Evolutionary conservation across 2,329 filamentous ascomycete genomes (phyloP).

Genomic region (Fusarium transvaalense): DNA sequence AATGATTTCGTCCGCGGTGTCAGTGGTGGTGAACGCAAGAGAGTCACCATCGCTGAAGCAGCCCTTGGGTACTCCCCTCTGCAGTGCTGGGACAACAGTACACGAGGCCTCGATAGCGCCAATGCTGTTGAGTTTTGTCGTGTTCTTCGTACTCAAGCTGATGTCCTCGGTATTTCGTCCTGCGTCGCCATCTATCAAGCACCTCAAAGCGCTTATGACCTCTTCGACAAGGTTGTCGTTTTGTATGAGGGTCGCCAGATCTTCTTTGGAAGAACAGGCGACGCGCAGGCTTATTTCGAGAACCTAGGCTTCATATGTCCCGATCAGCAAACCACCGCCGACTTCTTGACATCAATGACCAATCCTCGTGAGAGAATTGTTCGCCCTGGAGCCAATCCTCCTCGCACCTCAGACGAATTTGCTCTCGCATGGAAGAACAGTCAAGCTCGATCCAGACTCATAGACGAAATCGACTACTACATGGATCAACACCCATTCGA

Average conservation of each 20-base stretch:
- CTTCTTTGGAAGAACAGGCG: slow-evolving; percentile 52
- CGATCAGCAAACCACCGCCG: slow-evolving; percentile 71
- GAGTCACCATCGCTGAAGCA: slow-evolving; percentile 55
- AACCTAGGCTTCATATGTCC: slow-evolving; percentile 67
- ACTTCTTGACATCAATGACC: slow-evolving; percentile 72
- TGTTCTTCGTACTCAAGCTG: slow-evolving; percentile 69
- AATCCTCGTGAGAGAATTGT: slow-evolving; percentile 51
- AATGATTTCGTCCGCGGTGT: slow-evolving; percentile 74
- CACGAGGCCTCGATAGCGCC: slow-evolving; percentile 72
- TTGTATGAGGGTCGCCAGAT: slow-evolving; percentile 77
- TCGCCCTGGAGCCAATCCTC: slow-evolving; percentile 50
- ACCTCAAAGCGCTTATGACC: slow-evolving; percentile 52
- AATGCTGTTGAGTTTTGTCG: slow-evolving; percentile 76
- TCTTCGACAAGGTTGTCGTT: slow-evolving; percentile 77
- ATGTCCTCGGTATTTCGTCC: slow-evolving; percentile 69
- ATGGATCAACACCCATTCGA: slow-evolving; percentile 40
- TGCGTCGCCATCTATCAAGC: slow-evolving; percentile 75
- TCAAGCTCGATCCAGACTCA: slow-evolving; percentile 40
- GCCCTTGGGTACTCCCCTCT: slow-evolving; percentile 56
- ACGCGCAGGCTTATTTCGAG: slow-evolving; percentile 47
- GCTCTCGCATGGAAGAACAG: slow-evolving; percentile 50
- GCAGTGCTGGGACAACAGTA: slow-evolving; percentile 80
- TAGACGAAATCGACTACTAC: slow-evolving; percentile 51
- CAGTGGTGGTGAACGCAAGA: slow-evolving; percentile 63
- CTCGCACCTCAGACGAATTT: slow-evolving; percentile 54